Percentiles rank a stretch among this genome's conserved stretches.
phyloP scores from a whole-genome alignment of 495 filamentous ascomycete species.

The Rhizodiscina lignyota region DNA sequence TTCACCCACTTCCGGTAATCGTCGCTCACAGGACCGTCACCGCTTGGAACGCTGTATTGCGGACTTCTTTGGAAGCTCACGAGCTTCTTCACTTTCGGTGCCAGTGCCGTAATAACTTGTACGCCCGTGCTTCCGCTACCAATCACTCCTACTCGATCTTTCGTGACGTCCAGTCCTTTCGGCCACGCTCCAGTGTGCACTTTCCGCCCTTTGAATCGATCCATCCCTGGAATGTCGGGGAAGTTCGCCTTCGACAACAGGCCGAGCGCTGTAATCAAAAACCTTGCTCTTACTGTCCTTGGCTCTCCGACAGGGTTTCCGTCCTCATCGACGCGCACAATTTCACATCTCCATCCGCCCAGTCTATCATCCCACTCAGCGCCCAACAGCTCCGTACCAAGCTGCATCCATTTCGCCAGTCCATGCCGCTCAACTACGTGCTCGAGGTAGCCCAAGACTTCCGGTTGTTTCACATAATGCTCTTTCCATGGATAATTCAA shows the following conservation, averaged over 20 bases:
- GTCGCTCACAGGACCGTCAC: slow-evolving; percentile 1
- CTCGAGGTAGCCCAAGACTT: slow-evolving; percentile 4
- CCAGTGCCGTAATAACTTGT: slow-evolving; percentile 13
- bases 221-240: slow-evolving; percentile 3
- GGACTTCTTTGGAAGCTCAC: slow-evolving; percentile 13
- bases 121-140: slow-evolving; percentile 9
- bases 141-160: slow-evolving; percentile 2
- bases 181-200: slow-evolving; percentile 3
- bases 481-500: slow-evolving; percentile 4
- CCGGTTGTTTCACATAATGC: slow-evolving; percentile 1
- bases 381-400: slow-evolving; percentile 1
- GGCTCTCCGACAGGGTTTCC: too few species aligned
- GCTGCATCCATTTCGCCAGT: slow-evolving; percentile 2
- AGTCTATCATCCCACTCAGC: slow-evolving; percentile 1
- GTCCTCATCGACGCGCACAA: too few species aligned
- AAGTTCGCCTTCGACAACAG: slow-evolving; percentile 3
- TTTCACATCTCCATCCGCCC: too few species aligned
- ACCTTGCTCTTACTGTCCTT: neutral
- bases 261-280: slow-evolving; percentile 2
- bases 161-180: slow-evolving; percentile 1
- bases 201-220: slow-evolving; percentile 3
- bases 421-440: slow-evolving; percentile 3
- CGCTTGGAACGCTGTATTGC: slow-evolving; percentile 9
- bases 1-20: slow-evolving; percentile 4
- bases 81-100: slow-evolving; percentile 7